A percentile compares a stretch with the other conserved stretches of the same genome.
These are phyloP conservation scores for Euphorbia corollata DNA, from an alignment of 441 rosid genomes.

Conservation along the genomic window DNA sequence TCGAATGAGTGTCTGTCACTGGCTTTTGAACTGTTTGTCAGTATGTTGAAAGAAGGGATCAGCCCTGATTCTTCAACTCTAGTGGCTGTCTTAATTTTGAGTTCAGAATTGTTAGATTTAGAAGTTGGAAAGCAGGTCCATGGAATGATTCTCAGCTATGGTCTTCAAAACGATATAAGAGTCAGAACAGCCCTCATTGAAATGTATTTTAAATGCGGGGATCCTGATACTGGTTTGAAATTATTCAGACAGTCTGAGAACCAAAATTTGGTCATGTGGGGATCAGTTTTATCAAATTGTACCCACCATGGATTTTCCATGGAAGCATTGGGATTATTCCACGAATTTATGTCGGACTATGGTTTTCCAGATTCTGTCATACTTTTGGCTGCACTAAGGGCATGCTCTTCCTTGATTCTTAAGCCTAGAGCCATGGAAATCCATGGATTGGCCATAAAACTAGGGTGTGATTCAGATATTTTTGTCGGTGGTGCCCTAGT, in stretches of 20 bases:
- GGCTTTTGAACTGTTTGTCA: slow-evolving; percentile 28
- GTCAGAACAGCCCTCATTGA: slow-evolving; percentile 34
- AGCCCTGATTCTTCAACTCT: slow-evolving; percentile 33
- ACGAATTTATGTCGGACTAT: slow-evolving; percentile 23
- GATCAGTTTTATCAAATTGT: slow-evolving; percentile 31
- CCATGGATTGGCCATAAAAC: slow-evolving; percentile 34
- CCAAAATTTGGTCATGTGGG: slow-evolving; percentile 32
- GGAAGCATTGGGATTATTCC: slow-evolving; percentile 27
- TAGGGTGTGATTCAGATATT: slow-evolving; percentile 20
- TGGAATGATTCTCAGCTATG: slow-evolving; percentile 23
- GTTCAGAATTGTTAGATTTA: slow-evolving; percentile 24
- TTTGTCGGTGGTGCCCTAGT: slow-evolving; percentile 36
- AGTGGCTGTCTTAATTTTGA: slow-evolving; percentile 30
- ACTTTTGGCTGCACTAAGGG: slow-evolving; percentile 33
- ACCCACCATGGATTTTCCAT: slow-evolving; percentile 24
- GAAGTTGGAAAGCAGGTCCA: slow-evolving; percentile 31
- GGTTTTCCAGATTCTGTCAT: slow-evolving; percentile 32
- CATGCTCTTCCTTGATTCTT: slow-evolving; percentile 31
- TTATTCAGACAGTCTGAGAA: slow-evolving; percentile 28
- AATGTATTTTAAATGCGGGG: slow-evolving; percentile 37
- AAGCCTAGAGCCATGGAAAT: slow-evolving; percentile 29
- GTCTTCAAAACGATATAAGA: slow-evolving; percentile 30
- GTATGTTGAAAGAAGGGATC: slow-evolving; percentile 34
- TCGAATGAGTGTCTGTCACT: slow-evolving; percentile 23
- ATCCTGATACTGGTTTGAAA: slow-evolving; percentile 29